These are phyloP conservation scores for Vitis vinifera DNA, from an alignment of 164 flowering plant species.

Conservation along the genomic window DNA sequence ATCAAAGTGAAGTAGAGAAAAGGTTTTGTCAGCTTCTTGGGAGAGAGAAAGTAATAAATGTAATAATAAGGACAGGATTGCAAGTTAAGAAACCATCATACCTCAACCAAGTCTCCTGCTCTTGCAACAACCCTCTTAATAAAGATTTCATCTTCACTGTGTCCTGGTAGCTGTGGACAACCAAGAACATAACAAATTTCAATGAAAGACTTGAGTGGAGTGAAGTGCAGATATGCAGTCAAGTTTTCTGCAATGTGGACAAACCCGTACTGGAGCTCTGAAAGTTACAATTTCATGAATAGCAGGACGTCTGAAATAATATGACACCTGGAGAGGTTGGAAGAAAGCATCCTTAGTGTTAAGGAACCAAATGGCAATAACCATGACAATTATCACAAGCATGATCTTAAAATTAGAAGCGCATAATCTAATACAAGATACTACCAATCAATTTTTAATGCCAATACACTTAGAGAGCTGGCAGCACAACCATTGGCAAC, in stretches of 20 bases:
- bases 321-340: slow-evolving; percentile 35
- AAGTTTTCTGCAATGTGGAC: background rate
- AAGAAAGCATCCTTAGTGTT: background rate
- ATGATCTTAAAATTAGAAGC: background rate
- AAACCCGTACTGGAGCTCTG: slow-evolving; percentile 44
- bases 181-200: background rate
- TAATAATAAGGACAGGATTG: too few relatives aligned
- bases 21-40: too few relatives aligned
- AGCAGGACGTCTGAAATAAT: slow-evolving; percentile 41
- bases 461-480: background rate
- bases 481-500: too few relatives aligned
- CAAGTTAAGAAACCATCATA: slow-evolving; percentile 5
- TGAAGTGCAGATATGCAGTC: background rate
- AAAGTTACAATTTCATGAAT: slow-evolving; percentile 45
- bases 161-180: slow-evolving; percentile 22
- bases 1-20: too few relatives aligned
- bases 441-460: background rate
- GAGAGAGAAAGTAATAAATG: too few relatives aligned
- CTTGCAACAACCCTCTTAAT: slow-evolving; percentile 59
- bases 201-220: background rate
- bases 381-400: background rate
- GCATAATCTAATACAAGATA: background rate
- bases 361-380: background rate
- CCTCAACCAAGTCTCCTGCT: slow-evolving; percentile 58
- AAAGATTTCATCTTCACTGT: slow-evolving; percentile 30